Evolutionary conservation across 2,329 filamentous ascomycete species (phyloP).

Genomic region (Alternaria hordeiaustralica): DNA sequence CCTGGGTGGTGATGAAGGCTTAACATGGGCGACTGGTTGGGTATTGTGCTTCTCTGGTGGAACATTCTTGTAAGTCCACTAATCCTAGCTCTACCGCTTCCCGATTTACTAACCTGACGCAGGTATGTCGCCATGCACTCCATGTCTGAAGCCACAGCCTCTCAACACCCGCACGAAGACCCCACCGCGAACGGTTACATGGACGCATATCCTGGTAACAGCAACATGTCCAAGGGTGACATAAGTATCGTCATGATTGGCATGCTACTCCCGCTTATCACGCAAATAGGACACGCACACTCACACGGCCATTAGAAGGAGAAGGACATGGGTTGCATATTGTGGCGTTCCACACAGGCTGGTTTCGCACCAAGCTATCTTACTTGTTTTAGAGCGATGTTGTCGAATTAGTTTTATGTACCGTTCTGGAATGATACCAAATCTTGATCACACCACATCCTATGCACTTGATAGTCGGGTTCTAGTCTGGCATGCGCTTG

Average conservation of each 20-base stretch:
- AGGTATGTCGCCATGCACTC: constrained; percentile 99
- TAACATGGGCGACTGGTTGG: constrained; percentile 90
- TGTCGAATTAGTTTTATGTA: background rate
- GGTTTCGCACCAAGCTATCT: background rate
- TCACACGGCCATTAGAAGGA: constrained; percentile 58
- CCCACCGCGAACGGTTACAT: constrained; percentile 58
- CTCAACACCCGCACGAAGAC: constrained; percentile 36
- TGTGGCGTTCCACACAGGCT: constrained; percentile 14
- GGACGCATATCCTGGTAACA: constrained; percentile 58
- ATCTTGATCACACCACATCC: background rate
- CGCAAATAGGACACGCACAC: constrained; percentile 72
- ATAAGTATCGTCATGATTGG: constrained; percentile 72
- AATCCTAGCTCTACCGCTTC: background rate
- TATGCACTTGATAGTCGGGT: background rate
- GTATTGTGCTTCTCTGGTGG: constrained; percentile 93
- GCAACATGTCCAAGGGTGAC: constrained; percentile 57
- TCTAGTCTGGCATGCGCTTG: too few relatives aligned
- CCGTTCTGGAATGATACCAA: constrained; percentile 16
- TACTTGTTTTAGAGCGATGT: background rate
- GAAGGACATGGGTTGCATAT: constrained; percentile 4
- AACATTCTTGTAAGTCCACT: constrained; percentile 81
- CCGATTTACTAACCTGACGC: constrained; percentile 11
- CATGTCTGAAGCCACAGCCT: constrained; percentile 77
- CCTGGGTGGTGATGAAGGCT: constrained; percentile 63
- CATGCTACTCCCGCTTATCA: constrained; percentile 79